Evolutionary conservation across 1,139 yeast species (phyloP), one percentile per base, ranked within the genome.

Genomic region (Sporopachydermia cereana): DNA sequence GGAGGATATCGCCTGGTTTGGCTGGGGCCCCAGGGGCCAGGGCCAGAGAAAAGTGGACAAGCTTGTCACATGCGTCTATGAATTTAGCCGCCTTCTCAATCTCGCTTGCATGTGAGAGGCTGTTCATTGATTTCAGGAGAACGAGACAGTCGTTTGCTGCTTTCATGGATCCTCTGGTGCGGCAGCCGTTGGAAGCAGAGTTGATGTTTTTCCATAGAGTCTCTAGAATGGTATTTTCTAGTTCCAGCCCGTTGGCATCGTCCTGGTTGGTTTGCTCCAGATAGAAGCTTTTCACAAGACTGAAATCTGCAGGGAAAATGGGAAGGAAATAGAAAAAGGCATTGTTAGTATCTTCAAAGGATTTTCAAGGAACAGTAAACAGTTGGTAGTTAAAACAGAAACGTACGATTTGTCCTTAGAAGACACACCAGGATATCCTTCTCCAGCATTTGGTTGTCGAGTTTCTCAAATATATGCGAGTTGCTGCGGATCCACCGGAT

Each of bases 151-250:
- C 44, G 9, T 54, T 46, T 1, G 66, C 66, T 23, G 52, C 49
- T 47, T 54, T 57, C 56, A 61, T 50, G n/a, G 52, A 47, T 2
- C 62, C 63, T 25, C 61, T 47, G 1, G 56, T 49, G 29, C 50
- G 49, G 46, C 54, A 59, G 21, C 62, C 59, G 45, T 58, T 59
- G 1, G 63, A 51, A 2, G 65, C 64, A n/a, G 47, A 39, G 31
- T 58, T 62, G 43, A 34, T 21, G 22, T 34, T 34, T 7, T 16
- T 9, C 39, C 39, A 34, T 12, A 34, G 22, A 12, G 39, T n/a
- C 9, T 12, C 12, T 5, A 34, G 39, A 21, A 34, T 34, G 9
- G n/a, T 34, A 12, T 16, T 16, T 7, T 16, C 20, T n/a, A 34
- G n/a, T 9, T 34, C n/a, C n/a, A n/a, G n/a, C n/a, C n/a, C n/a